phyloP scores from a whole-genome alignment of 1,284 basidiomycete genomes.

The Hemileia vastatrix region DNA sequence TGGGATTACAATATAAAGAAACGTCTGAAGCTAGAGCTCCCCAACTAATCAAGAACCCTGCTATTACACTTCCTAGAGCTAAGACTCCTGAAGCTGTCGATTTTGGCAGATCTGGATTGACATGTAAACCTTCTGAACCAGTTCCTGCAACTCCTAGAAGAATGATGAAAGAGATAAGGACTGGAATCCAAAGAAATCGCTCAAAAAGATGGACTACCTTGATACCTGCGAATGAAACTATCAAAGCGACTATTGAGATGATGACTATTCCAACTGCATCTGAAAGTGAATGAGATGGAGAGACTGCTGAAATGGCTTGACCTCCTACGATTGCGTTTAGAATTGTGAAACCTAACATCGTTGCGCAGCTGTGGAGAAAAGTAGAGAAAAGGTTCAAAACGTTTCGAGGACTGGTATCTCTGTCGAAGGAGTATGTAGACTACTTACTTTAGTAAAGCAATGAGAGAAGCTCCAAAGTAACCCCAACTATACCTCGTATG shows the following conservation, averaged over 20 bases:
- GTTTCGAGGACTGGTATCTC: no score
- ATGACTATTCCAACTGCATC: conserved; percentile 71
- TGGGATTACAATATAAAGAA: conserved; percentile 41
- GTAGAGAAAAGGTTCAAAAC: not conserved
- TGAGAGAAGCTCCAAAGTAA: conserved; percentile 8
- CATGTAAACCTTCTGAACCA: conserved; percentile 37
- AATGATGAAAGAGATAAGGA: conserved; percentile 52
- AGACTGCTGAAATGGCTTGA: conserved; percentile 63
- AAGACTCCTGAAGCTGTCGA: conserved; percentile 38
- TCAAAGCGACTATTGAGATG: conserved; percentile 63
- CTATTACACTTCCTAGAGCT: conserved; percentile 40
- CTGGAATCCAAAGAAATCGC: conserved; percentile 64
- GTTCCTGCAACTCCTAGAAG: conserved; percentile 41
- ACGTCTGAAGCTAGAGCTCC: conserved; percentile 38
- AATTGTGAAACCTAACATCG: conserved; percentile 62
- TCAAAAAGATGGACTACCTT: conserved; percentile 62
- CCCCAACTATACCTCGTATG: conserved; percentile 68
- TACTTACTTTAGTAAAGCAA: not conserved
- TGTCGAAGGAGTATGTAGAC: conserved; percentile 25
- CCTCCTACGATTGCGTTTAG: conserved; percentile 69
- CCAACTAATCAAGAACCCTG: conserved; percentile 43
- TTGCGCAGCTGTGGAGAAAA: conserved; percentile 50
- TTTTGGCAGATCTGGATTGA: conserved; percentile 30
- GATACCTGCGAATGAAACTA: conserved; percentile 71
- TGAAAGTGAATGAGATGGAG: conserved; percentile 46